phyloP scores from a whole-genome alignment of 257 asterid species.

The Petunia axillaris region DNA sequence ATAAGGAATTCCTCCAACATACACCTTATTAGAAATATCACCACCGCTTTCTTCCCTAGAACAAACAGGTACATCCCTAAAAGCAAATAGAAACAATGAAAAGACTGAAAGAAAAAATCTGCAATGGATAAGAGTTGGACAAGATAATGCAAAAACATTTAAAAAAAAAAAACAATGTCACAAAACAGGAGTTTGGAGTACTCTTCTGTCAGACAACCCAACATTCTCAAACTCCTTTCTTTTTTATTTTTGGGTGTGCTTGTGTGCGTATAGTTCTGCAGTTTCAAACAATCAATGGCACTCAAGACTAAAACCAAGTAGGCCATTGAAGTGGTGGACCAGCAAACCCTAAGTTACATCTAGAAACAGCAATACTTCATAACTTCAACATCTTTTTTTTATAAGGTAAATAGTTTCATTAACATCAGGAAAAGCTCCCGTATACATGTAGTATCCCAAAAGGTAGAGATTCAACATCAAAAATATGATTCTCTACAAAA shows the following conservation, averaged over 20 bases:
- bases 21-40: constrained; percentile 61
- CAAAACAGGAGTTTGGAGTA: background rate
- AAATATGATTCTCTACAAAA: no score
- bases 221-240: background rate
- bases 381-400: no score
- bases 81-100: background rate
- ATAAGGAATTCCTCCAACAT: constrained; percentile 97
- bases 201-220: constrained; percentile 1
- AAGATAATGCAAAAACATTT: constrained; percentile 10
- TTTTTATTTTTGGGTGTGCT: background rate
- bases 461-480: no score
- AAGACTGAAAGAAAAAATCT: constrained; percentile 1
- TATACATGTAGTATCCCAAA: no score
- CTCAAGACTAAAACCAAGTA: background rate
- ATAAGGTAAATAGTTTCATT: no score
- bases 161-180: constrained; percentile 5
- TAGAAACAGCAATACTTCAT: no score
- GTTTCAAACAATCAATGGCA: background rate
- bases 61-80: constrained; percentile 5
- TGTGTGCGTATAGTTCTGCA: background rate
- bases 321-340: background rate
- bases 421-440: no score
- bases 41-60: constrained; percentile 48
- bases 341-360: background rate
- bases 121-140: background rate